A percentile compares a stretch with the other conserved stretches of the same genome.
Evolutionary conservation across 768 basidiomycete genomes (phyloP).

Genomic region (Podaxis sp.): DNA sequence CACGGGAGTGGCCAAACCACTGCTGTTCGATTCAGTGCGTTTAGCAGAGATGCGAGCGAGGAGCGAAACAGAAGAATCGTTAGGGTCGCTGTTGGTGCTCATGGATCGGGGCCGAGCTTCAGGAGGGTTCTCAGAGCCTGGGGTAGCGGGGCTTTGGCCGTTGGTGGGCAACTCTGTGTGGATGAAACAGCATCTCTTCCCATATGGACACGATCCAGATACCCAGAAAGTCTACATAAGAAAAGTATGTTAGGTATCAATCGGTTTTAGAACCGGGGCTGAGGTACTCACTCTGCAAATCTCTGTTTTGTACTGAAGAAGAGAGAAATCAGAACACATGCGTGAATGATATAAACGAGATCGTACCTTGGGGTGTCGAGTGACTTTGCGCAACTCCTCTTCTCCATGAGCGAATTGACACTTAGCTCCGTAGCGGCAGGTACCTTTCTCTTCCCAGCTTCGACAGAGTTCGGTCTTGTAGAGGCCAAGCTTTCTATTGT

Average conservation of each 20-base stretch:
- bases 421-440: conserved; percentile 83
- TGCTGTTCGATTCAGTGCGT: conserved; percentile 45
- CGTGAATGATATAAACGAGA: conserved; percentile 11
- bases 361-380: conserved; percentile 84
- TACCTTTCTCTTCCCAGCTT: conserved; percentile 91
- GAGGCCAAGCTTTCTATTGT: conserved; percentile 86
- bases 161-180: conserved; percentile 80
- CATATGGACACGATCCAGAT: conserved; percentile 90
- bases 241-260: conserved; percentile 18
- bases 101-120: conserved; percentile 65
- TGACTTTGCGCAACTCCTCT: conserved; percentile 81
- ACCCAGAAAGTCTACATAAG: conserved; percentile 82
- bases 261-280: conserved; percentile 6
- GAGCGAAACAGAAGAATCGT: conserved; percentile 68
- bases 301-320: conserved; percentile 83
- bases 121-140: conserved; percentile 43
- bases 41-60: conserved; percentile 76
- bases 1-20: conserved; percentile 48
- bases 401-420: conserved; percentile 95
- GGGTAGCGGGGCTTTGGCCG: conserved; percentile 41
- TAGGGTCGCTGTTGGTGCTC: conserved; percentile 80
- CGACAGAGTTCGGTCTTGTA: conserved; percentile 91
- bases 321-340: conserved; percentile 20
- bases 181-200: conserved; percentile 92
- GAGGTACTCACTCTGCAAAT: conserved; percentile 73